These are phyloP conservation scores for Fraxinus sp. DNA, from an alignment of 305 asterid species.

Conservation along the genomic window DNA sequence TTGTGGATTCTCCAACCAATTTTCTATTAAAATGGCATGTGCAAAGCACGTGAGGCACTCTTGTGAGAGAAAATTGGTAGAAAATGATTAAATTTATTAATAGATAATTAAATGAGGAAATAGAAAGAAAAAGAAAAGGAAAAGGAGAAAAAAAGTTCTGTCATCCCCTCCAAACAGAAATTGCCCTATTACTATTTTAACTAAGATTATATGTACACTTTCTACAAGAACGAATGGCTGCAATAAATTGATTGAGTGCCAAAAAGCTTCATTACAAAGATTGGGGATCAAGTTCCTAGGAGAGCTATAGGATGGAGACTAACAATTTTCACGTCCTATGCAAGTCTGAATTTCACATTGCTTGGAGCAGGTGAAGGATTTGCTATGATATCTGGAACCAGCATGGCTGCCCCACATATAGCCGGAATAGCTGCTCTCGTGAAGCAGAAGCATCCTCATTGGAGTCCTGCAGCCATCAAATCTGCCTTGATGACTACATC, in stretches of 20 bases:
- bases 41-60: not conserved
- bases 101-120: not conserved
- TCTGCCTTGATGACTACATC: conserved; percentile 98
- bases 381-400: conserved; percentile 97
- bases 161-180: not conserved
- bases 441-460: conserved; percentile 93
- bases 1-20: not conserved
- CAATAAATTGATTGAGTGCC: not conserved
- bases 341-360: conserved; percentile 11
- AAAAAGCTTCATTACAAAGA: not conserved
- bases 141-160: not conserved
- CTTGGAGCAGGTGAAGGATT: conserved; percentile 85
- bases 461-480: conserved; percentile 99
- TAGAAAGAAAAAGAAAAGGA: not conserved
- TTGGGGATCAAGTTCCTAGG: not conserved
- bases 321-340: not conserved
- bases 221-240: not conserved
- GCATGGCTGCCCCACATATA: conserved; percentile 99
- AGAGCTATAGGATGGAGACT: not conserved
- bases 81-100: not conserved
- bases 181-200: not conserved
- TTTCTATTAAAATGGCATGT: not conserved
- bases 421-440: conserved; percentile 99
- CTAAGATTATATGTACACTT: not conserved
- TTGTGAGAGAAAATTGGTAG: not conserved